phyloP scores from a whole-genome alignment of 805 yeast genomes.

The Yamadazyma sp. region DNA sequence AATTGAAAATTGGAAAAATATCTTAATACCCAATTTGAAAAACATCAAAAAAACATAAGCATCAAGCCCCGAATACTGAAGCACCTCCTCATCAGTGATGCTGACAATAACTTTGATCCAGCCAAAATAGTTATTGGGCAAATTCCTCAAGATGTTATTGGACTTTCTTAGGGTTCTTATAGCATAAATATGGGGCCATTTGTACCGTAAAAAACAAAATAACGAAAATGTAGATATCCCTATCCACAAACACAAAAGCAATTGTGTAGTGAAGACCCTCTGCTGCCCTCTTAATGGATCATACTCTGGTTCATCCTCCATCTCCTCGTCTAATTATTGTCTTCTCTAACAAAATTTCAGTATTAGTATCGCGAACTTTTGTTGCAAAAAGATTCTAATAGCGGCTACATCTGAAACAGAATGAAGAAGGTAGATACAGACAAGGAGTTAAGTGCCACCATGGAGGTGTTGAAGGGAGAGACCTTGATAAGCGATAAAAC shows the following conservation, averaged over 20 bases:
- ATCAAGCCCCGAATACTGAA: conserved; percentile 88
- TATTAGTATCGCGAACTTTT: no score
- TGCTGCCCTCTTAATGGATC: conserved; percentile 31
- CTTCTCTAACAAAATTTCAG: no score
- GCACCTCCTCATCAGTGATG: conserved; percentile 71
- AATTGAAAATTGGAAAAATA: conserved; percentile 60
- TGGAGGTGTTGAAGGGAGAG: no score
- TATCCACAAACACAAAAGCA: conserved; percentile 45
- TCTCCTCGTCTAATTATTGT: neutral
- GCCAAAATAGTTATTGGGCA: conserved; percentile 58
- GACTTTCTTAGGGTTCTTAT: conserved; percentile 49
- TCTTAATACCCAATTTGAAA: conserved; percentile 66
- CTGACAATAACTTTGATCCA: conserved; percentile 36
- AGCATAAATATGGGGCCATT: conserved; percentile 58
- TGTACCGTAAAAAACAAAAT: conserved; percentile 50
- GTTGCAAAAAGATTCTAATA: no score
- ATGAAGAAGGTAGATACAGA: no score
- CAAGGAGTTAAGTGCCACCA: no score
- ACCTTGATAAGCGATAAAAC: neutral
- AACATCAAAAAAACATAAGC: conserved; percentile 57
- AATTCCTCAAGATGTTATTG: conserved; percentile 33
- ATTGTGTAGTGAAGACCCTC: conserved; percentile 56
- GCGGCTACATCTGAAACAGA: no score
- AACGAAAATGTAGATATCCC: conserved; percentile 45
- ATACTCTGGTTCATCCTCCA: conserved; percentile 13